Evolutionary conservation across 2,329 filamentous ascomycete species (phyloP), one percentile per base, ranked within the genome.

Genomic region (Penicillium sp.): DNA sequence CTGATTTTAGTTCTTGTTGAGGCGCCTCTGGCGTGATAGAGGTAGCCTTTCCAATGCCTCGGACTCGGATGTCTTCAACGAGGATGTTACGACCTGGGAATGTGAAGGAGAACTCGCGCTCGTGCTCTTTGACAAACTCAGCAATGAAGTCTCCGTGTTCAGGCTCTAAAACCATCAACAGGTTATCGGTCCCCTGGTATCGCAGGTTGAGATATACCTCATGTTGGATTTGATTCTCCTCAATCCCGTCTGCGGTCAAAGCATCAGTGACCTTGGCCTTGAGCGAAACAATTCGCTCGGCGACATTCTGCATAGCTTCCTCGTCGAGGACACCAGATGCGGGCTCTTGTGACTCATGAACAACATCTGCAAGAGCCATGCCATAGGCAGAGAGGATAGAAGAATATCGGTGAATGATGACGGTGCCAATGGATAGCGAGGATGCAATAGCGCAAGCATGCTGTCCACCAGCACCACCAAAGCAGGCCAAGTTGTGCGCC

Each of bases 331-430:
- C 72, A 10, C 43, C 55, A 1, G 60, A 46, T 41, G 81, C 77
- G 8, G 72, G 72, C 38, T 74, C 68, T 56, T 96, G 91, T 27
- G 86, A 80, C 72, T 96, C 91, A 56, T 95, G 88, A 0, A 96
- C 91, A 0, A 95, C 90, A 62, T 96, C 91, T 10, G 91, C 91
- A 3, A 96, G 74, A 0, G 90, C 89, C 85, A 96, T 92, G 12
- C 91, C 91, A 58, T 95, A 95, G 0, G 91, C 91, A 0, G 90
- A 95, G 0, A 95, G 76, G 0, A 96, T 88, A 0, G 90, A 95
- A 0, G 90, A 95, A 65, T 95, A 95, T 49, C 88, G 79, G 68
- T 96, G 91, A 2, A 96, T 80, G 9, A 96, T 77, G 29, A 95
- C 92, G 65, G 95, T 89, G 19, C 80, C 82, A 56, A 95, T 90